These are phyloP conservation scores for Tetraselmis chui DNA, from an alignment of 139 green algal genomes.

Conservation along the genomic window DNA sequence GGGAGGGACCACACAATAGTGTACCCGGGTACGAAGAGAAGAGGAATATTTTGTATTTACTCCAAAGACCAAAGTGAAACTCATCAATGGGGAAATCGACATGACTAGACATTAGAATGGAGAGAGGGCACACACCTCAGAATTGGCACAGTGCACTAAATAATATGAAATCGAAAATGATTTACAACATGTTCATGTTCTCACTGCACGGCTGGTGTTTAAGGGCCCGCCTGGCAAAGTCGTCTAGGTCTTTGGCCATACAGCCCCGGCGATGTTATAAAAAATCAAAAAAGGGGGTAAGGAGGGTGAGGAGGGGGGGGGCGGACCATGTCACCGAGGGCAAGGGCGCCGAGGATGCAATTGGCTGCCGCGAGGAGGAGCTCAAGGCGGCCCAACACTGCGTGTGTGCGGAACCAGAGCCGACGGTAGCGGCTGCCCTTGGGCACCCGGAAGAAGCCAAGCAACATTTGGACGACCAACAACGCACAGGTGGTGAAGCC, in stretches of 20 bases:
- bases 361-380: neutral
- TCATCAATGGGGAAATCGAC: no score
- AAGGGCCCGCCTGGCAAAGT: neutral
- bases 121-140: no score
- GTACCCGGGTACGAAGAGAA: no score
- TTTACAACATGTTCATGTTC: neutral
- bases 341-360: neutral
- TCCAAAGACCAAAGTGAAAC: no score
- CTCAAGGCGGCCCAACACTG: neutral
- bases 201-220: neutral
- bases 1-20: no score
- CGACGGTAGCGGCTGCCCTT: neutral
- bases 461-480: neutral
- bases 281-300: neutral
- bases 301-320: no score
- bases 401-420: neutral
- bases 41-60: no score
- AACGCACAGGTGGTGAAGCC: neutral
- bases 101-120: no score
- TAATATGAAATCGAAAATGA: neutral
- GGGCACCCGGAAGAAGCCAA: neutral
- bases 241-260: no score
- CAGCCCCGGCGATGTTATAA: neutral
- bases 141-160: neutral
- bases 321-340: neutral